These are phyloP conservation scores for Chlorella sp. DNA, from an alignment of 139 green algal species.

Conservation along the genomic window DNA sequence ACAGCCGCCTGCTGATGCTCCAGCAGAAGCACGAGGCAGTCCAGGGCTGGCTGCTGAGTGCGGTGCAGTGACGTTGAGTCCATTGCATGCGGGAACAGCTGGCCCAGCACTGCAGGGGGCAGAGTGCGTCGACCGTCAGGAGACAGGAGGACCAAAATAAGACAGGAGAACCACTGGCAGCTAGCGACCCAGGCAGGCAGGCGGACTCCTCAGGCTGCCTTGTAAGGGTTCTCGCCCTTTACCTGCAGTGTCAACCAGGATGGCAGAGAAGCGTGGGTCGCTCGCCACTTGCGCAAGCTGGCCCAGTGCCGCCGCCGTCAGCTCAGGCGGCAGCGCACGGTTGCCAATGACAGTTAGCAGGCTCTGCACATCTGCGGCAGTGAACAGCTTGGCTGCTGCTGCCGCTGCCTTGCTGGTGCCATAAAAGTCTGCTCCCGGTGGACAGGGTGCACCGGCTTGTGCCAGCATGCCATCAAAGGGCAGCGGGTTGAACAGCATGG, in stretches of 20 bases:
- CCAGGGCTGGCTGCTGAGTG: constrained; percentile 1
- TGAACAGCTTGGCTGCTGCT: constrained; percentile 17
- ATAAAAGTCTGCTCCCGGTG: neutral
- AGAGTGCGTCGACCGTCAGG: neutral
- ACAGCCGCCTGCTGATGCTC: neutral
- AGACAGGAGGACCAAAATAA: neutral
- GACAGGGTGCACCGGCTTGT: neutral
- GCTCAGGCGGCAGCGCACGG: neutral
- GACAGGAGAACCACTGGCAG: neutral
- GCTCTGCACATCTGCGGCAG: constrained; percentile 14
- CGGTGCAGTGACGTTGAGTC: neutral
- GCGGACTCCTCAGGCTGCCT: neutral
- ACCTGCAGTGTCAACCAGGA: neutral
- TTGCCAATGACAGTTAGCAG: neutral
- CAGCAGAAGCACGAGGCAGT: neutral
- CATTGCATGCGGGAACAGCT: neutral
- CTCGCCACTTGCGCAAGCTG: constrained; percentile 7
- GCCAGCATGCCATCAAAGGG: constrained; percentile 11
- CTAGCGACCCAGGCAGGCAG: neutral
- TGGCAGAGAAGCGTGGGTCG: neutral
- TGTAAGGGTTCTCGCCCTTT: neutral
- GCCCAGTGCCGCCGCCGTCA: constrained; percentile 5
- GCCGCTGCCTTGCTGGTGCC: neutral
- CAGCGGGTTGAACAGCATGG: neutral
- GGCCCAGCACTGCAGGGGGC: neutral